Evolutionary conservation across 371 early-diverging fungal species (phyloP).

Genomic region (Haplosporangium sp.): DNA sequence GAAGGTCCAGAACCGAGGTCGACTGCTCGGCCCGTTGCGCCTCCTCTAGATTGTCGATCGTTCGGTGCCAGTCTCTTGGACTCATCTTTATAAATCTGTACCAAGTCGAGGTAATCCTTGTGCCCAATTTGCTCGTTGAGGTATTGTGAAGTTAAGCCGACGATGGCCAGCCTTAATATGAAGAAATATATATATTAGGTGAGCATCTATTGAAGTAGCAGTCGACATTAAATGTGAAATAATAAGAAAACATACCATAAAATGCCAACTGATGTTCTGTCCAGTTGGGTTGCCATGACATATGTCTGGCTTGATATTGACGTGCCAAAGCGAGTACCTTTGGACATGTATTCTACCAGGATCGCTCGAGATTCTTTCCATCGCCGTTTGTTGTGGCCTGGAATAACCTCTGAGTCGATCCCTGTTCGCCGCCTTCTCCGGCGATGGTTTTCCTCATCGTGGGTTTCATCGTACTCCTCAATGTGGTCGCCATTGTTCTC

Average conservation of each 20-base stretch:
- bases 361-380: slow-evolving; percentile 38
- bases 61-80: slow-evolving; percentile 59
- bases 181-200: background rate
- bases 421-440: slow-evolving; percentile 41
- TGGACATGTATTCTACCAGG: slow-evolving; percentile 43
- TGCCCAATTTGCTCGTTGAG: slow-evolving; percentile 72
- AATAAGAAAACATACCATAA: slow-evolving; percentile 28
- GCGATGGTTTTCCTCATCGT: slow-evolving; percentile 20
- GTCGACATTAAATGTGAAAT: no score
- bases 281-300: slow-evolving; percentile 46
- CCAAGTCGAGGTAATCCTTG: slow-evolving; percentile 63
- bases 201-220: no score
- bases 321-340: slow-evolving; percentile 28
- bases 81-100: slow-evolving; percentile 69
- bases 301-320: slow-evolving; percentile 51
- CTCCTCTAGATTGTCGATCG: background rate
- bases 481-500: slow-evolving; percentile 5
- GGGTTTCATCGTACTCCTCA: slow-evolving; percentile 10
- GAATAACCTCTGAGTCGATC: slow-evolving; percentile 31
- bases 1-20: background rate
- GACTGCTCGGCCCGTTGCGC: background rate
- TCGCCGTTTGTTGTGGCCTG: slow-evolving; percentile 18
- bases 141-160: slow-evolving; percentile 78
- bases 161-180: slow-evolving; percentile 70
- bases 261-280: slow-evolving; percentile 29